Percentiles rank a stretch among this genome's conserved stretches.
These are phyloP conservation scores for Hyphodiscus sp. DNA, from an alignment of 2,329 filamentous ascomycete species.

Conservation along the genomic window DNA sequence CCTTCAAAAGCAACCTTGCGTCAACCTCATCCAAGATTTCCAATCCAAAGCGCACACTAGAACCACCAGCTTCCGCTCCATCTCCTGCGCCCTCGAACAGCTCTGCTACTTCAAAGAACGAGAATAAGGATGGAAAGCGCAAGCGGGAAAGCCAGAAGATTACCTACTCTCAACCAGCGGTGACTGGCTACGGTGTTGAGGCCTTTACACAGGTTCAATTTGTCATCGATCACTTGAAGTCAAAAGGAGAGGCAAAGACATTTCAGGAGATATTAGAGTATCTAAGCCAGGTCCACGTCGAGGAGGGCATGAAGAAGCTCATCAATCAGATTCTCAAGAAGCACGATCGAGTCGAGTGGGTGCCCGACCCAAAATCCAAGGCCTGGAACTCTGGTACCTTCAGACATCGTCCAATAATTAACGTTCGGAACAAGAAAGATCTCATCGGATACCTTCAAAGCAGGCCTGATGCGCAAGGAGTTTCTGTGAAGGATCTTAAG, in stretches of 20 bases:
- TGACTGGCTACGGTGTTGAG: slow-evolving; percentile 69
- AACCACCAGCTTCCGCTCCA: slow-evolving; percentile 45
- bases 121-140: slow-evolving; percentile 56
- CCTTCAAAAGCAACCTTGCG: slow-evolving; percentile 54
- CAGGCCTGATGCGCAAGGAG: slow-evolving; percentile 72
- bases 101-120: slow-evolving; percentile 45
- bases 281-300: slow-evolving; percentile 60
- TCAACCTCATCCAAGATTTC: slow-evolving; percentile 59
- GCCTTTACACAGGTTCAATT: slow-evolving; percentile 85
- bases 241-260: slow-evolving; percentile 60
- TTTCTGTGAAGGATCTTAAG: slow-evolving; percentile 84
- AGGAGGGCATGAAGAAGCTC: slow-evolving; percentile 54
- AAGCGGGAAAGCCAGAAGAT: slow-evolving; percentile 51
- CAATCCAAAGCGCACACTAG: slow-evolving; percentile 40
- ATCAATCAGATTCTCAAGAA: slow-evolving; percentile 63
- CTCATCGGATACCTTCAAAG: slow-evolving; percentile 75
- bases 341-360: slow-evolving; percentile 53
- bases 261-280: slow-evolving; percentile 76
- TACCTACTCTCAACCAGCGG: slow-evolving; percentile 70
- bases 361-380: slow-evolving; percentile 51
- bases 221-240: slow-evolving; percentile 76
- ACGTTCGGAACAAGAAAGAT: slow-evolving; percentile 70
- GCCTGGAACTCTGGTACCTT: slow-evolving; percentile 67
- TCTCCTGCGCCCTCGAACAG: slow-evolving; percentile 56
- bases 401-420: slow-evolving; percentile 75